Evolutionary conservation across 495 filamentous ascomycete species (phyloP).

Genomic region (Lophiostoma macrostomum): DNA sequence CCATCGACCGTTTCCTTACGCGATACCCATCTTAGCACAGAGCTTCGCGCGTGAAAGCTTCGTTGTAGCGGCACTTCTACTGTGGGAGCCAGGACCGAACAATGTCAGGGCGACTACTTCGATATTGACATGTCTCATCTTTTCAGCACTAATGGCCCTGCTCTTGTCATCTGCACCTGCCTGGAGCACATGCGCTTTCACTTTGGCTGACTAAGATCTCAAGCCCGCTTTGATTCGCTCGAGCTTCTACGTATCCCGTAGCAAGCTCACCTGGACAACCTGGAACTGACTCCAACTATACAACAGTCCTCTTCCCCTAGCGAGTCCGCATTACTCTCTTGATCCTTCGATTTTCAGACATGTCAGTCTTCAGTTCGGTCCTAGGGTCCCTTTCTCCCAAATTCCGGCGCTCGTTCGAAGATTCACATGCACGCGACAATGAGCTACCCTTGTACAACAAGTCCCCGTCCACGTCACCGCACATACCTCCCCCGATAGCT

Average conservation of each 20-base stretch:
- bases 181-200: neutral
- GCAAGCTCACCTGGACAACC: slow-evolving; percentile 21
- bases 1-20: too few relatives aligned
- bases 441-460: slow-evolving; percentile 21
- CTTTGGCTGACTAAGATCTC: slow-evolving; percentile 12
- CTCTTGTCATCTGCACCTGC: neutral
- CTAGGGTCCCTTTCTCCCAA: slow-evolving; percentile 25
- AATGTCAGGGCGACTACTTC: too few relatives aligned
- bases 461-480: slow-evolving; percentile 10
- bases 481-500: slow-evolving; percentile 27
- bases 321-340: neutral
- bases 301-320: neutral
- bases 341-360: neutral
- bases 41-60: too few relatives aligned
- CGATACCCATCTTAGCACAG: too few relatives aligned
- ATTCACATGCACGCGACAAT: slow-evolving; percentile 16
- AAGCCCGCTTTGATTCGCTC: slow-evolving; percentile 10
- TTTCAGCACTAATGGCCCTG: neutral
- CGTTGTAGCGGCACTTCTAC: too few relatives aligned
- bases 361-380: slow-evolving; percentile 28
- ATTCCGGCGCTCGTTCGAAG: slow-evolving; percentile 25
- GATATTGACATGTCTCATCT: neutral
- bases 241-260: slow-evolving; percentile 3
- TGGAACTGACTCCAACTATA: neutral
- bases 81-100: too few relatives aligned